Percentiles rank a stretch among this genome's conserved stretches.
These are phyloP conservation scores for Castanea sativa DNA, from an alignment of 306 rosid genomes.

Conservation along the genomic window DNA sequence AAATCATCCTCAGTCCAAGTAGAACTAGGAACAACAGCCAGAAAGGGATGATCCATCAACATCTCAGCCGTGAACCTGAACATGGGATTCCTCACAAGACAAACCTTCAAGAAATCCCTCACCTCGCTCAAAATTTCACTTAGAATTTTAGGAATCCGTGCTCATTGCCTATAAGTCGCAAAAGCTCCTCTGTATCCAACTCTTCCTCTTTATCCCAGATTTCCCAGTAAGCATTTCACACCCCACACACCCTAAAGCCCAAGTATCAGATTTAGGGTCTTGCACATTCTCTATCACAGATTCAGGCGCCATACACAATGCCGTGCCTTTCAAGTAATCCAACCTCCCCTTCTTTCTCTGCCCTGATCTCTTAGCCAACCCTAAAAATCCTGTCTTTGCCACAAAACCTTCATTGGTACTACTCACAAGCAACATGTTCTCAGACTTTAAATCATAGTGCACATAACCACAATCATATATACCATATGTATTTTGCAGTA, in stretches of 20 bases:
- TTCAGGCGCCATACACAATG: conserved; percentile 28
- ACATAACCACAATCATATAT: neutral
- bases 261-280: conserved; percentile 23
- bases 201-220: conserved; percentile 13
- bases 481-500: too few species aligned
- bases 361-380: conserved; percentile 15
- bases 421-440: conserved; percentile 18
- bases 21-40: neutral
- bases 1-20: neutral
- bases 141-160: conserved; percentile 14
- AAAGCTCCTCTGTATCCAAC: neutral
- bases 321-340: conserved; percentile 27
- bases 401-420: neutral
- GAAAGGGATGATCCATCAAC: conserved; percentile 19
- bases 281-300: conserved; percentile 5
- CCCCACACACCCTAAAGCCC: conserved; percentile 32
- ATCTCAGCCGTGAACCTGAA: conserved; percentile 31
- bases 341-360: neutral
- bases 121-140: conserved; percentile 6
- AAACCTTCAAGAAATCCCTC: conserved; percentile 20
- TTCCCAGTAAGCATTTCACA: conserved; percentile 27
- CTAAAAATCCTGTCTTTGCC: conserved; percentile 32
- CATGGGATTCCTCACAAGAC: conserved; percentile 14
- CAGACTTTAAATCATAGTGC: conserved; percentile 38
- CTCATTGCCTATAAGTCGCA: neutral